Evolutionary conservation across 805 yeast genomes (phyloP), one percentile per base, ranked within the genome.

Genomic region (Lipomyces spencermartinsiae): DNA sequence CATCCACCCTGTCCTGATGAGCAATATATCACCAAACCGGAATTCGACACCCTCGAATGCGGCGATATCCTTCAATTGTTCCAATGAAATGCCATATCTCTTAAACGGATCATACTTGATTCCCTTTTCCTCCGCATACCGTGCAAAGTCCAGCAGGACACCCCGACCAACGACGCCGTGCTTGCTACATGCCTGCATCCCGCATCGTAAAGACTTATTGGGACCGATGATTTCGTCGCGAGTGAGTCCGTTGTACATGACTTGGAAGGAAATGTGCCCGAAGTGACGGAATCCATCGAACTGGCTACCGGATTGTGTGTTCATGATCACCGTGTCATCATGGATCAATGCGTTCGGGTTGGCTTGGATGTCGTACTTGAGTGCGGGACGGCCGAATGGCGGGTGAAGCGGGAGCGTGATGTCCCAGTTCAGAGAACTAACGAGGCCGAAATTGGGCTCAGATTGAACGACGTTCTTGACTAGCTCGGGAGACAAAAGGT

Each of bases 141-240:
- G 57, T 16, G 76, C 78, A 62, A 75, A 78, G 70, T 78, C 80
- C 1, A 78, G 63, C 39, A 78, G 67, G 16, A 78, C 78, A 2
- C 80, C 80, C 14, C 80, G 71, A 9, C 79, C 78, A 22, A 75
- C 79, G 49, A 78, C 76, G 1, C 80, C 80, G 54, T 74, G 66
- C 8, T 63, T 43, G 14, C 62, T 61, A 29, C 71, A 65, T 22
- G 65, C 74, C 62, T 68, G 74, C 67, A 71, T 73, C 29, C 74
- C 74, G 62, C 70, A 71, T 43, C 68, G 58, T 0, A 65, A 55
- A 16, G 73, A 46, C 57, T 58, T 61, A 19, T 65, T 57, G 14
- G 62, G 64, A 1, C 71, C 74, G 35, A 64, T 34, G 51, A 76
- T 71, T 35, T 76, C 74, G 22, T 62, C 71, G 14, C 70, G 66